Conservation (phyloP, 331 rosid species). For the Rhamnella rubrinervis region DNA sequence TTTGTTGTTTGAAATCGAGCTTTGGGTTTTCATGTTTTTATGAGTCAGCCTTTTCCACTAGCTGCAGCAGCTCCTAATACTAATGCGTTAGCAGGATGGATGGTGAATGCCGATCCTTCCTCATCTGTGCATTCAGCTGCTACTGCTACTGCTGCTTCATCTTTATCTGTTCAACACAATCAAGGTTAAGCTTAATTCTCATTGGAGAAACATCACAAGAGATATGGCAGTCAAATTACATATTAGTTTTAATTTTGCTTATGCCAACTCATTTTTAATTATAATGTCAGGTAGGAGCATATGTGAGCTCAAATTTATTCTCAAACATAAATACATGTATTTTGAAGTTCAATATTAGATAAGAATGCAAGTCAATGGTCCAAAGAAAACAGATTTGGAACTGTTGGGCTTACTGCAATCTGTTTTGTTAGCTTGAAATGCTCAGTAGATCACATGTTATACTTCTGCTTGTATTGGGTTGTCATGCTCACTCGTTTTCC, state of each 20-base stretch:
- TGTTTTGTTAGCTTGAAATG: background rate
- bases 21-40: background rate
- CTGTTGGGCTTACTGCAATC: slow-evolving; percentile 1
- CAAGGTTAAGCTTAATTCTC: slow-evolving; percentile 41
- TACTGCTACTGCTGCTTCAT: slow-evolving; percentile 33
- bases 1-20: slow-evolving; percentile 2
- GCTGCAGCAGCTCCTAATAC: slow-evolving; percentile 37
- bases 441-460: background rate
- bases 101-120: slow-evolving; percentile 41
- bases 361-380: no score
- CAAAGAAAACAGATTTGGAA: background rate
- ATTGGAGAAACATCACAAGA: slow-evolving; percentile 1
- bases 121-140: slow-evolving; percentile 39
- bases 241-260: no score
- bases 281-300: no score
- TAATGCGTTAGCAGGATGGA: slow-evolving; percentile 45
- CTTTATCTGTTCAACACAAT: slow-evolving; percentile 37
- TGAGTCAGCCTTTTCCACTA: slow-evolving; percentile 40
- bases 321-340: no score
- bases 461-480: background rate
- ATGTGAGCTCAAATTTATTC: no score
- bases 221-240: background rate
- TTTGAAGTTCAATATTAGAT: no score
- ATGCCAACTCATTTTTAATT: no score
- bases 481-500: slow-evolving; percentile 16